phyloP scores from a whole-genome alignment of 495 filamentous ascomycete species.

The Neurospora sp. region DNA sequence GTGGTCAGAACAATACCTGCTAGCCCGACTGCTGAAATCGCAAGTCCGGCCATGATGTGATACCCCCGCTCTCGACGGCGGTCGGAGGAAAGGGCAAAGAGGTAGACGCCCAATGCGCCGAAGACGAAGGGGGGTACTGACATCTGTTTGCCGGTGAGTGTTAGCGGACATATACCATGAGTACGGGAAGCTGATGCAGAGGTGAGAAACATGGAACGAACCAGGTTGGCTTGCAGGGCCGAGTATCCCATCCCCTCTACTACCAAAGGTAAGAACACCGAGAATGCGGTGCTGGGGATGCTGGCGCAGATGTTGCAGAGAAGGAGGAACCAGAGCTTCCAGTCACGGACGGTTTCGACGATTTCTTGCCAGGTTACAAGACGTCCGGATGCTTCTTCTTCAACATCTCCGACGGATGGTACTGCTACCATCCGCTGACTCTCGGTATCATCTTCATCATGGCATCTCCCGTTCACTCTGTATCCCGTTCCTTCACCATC shows the following conservation, averaged over 20 bases:
- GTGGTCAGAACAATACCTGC: slow-evolving; percentile 29
- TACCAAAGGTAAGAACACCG: slow-evolving; percentile 48
- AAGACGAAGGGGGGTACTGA: slow-evolving; percentile 46
- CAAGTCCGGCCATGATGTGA: slow-evolving; percentile 40
- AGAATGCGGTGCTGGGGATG: slow-evolving; percentile 43
- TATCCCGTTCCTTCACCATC: neutral
- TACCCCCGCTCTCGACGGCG: slow-evolving; percentile 30
- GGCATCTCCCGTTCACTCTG: neutral
- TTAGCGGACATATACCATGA: neutral
- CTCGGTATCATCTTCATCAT: slow-evolving; percentile 10
- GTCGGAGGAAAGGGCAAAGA: slow-evolving; percentile 19
- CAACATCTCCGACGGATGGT: slow-evolving; percentile 9
- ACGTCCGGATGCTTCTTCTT: slow-evolving; percentile 8
- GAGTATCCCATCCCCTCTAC: slow-evolving; percentile 31
- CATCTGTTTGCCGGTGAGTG: slow-evolving; percentile 17
- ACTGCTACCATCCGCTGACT: slow-evolving; percentile 11
- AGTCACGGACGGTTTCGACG: slow-evolving; percentile 37
- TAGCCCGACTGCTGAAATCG: slow-evolving; percentile 37
- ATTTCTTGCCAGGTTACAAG: slow-evolving; percentile 34
- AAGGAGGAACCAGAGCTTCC: slow-evolving; percentile 43
- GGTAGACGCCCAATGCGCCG: slow-evolving; percentile 37
- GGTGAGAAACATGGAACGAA: slow-evolving; percentile 1
- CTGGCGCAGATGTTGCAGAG: slow-evolving; percentile 44
- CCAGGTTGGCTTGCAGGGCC: slow-evolving; percentile 38
- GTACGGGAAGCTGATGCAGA: neutral